A percentile compares a stretch with the other conserved stretches of the same genome.
Conservation (phyloP, 257 asterid species). For the Przewalskia tangutica region DNA sequence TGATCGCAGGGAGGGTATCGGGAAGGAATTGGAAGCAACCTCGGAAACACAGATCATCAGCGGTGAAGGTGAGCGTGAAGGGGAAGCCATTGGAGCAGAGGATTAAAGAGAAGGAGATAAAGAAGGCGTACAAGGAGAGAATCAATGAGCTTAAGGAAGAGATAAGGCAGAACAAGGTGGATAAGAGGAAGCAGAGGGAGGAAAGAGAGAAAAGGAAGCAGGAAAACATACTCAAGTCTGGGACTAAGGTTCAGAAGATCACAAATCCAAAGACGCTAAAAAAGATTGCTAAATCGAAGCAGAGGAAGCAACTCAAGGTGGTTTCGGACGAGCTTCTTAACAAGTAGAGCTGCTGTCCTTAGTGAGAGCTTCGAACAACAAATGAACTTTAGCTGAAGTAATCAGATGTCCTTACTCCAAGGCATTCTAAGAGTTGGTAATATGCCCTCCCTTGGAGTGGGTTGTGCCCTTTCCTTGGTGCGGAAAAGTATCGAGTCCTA, state of each 20-base stretch:
- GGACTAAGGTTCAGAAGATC: conserved; percentile 70
- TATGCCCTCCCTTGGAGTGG: no score
- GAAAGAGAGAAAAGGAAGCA: conserved; percentile 73
- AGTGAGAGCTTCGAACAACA: no score
- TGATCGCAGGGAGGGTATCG: conserved; percentile 78
- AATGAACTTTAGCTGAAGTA: no score
- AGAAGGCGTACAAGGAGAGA: conserved; percentile 61
- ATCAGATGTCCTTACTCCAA: no score
- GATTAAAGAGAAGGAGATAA: conserved; percentile 55
- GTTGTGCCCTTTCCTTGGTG: no score
- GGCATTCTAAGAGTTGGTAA: no score
- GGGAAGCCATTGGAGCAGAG: conserved; percentile 48
- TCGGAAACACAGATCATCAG: conserved; percentile 62
- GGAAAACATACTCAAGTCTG: conserved; percentile 58
- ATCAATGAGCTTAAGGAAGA: conserved; percentile 66
- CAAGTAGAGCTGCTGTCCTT: background rate
- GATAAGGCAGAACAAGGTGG: conserved; percentile 57
- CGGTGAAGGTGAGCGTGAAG: conserved; percentile 52
- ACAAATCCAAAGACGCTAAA: conserved; percentile 68
- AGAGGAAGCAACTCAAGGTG: conserved; percentile 58
- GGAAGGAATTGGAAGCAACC: conserved; percentile 93
- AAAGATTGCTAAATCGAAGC: conserved; percentile 78
- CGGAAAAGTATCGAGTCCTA: no score
- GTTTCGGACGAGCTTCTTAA: conserved; percentile 42
- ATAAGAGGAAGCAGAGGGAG: conserved; percentile 57